Percentiles rank a stretch among this genome's conserved stretches.
Conservation (phyloP, 139 green algal genomes). For the Tetradesmus lagerheimii region DNA sequence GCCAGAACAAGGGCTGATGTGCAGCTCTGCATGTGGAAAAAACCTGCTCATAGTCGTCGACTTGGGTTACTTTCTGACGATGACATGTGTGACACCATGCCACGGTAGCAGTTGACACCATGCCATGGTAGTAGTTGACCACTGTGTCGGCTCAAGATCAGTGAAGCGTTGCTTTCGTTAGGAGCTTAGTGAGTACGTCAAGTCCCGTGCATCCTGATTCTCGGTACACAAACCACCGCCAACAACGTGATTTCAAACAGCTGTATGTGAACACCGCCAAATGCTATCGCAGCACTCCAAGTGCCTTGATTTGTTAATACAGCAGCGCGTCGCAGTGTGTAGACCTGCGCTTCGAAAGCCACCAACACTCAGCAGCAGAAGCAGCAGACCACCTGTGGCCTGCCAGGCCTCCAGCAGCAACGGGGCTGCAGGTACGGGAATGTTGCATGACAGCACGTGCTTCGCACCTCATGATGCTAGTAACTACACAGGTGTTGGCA, state of each 20-base stretch:
- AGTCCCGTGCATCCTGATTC: background rate
- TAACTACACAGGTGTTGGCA: background rate
- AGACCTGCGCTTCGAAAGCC: background rate
- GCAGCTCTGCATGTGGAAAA: too few relatives aligned
- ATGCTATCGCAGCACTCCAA: background rate
- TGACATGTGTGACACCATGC: background rate
- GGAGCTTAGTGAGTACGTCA: too few relatives aligned
- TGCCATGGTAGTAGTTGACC: background rate
- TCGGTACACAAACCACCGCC: background rate
- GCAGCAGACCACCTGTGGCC: background rate
- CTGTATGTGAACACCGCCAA: background rate
- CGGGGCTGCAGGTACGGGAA: background rate
- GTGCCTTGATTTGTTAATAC: background rate
- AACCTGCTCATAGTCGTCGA: too few relatives aligned
- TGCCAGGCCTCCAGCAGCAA: background rate
- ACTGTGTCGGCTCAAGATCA: background rate
- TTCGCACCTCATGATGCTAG: background rate
- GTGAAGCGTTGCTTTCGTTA: too few relatives aligned
- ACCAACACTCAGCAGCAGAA: background rate
- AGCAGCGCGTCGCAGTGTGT: too few relatives aligned
- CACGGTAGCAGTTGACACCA: background rate
- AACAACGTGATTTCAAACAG: constrained; percentile 9
- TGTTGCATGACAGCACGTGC: background rate
- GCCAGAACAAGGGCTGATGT: too few relatives aligned
- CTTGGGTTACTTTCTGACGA: background rate